phyloP scores from a whole-genome alignment of 1,139 yeast species.

The Wickerhamomyces sp. region DNA sequence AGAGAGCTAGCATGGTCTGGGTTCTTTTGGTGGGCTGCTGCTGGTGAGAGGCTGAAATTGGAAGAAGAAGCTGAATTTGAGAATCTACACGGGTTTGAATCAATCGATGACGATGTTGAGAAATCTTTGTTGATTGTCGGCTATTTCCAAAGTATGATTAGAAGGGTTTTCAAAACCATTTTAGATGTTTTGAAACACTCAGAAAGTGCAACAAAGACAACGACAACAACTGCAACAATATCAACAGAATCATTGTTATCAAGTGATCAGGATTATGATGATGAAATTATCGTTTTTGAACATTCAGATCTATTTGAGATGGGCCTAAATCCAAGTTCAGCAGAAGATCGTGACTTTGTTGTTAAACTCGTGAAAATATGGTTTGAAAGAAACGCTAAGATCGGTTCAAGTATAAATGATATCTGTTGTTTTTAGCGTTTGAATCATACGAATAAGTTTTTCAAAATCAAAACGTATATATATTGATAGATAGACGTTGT shows the following conservation, averaged over 20 bases:
- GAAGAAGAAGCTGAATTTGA: constrained; percentile 31
- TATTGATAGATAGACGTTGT: constrained; percentile 5
- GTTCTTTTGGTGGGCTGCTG: constrained; percentile 80
- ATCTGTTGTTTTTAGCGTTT: constrained; percentile 28
- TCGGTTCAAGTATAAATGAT: constrained; percentile 29
- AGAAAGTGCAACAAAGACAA: no score
- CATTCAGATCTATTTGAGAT: constrained; percentile 55
- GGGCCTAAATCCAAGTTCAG: constrained; percentile 71
- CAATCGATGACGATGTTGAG: constrained; percentile 26
- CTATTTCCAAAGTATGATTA: constrained; percentile 50
- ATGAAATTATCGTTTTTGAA: constrained; percentile 26
- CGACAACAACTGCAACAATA: no score
- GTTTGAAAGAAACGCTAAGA: constrained; percentile 42
- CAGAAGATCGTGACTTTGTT: constrained; percentile 52
- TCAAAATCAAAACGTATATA: not conserved
- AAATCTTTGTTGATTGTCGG: constrained; percentile 39
- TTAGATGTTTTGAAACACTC: constrained; percentile 24
- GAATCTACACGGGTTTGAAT: constrained; percentile 22
- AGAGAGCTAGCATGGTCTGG: constrained; percentile 66
- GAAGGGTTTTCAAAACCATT: constrained; percentile 27
- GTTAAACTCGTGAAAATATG: constrained; percentile 47
- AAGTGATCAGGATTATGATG: constrained; percentile 5
- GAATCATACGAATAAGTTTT: not conserved
- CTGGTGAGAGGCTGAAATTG: constrained; percentile 52
- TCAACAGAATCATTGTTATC: no score